Evolutionary conservation across 2,329 filamentous ascomycete species (phyloP).

Genomic region (Arthrobotrys pseudoclavata): DNA sequence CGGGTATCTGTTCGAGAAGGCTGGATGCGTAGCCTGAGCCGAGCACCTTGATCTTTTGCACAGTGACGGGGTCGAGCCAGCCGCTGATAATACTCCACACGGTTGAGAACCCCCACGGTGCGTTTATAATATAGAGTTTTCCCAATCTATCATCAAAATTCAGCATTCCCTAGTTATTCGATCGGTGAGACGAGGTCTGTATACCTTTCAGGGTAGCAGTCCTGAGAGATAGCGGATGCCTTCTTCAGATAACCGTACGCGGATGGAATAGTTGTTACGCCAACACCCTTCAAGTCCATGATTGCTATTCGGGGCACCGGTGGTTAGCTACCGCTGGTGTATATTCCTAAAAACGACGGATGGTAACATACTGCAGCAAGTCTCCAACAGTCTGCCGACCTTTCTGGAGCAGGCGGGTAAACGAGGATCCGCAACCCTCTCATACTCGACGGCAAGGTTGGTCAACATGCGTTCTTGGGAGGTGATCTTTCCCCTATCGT

Average conservation of each 20-base stretch:
- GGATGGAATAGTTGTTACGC: constrained; percentile 81
- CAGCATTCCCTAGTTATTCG: constrained; percentile 10
- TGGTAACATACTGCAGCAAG: constrained; percentile 78
- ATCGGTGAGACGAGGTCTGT: background rate
- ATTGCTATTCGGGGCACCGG: constrained; percentile 70
- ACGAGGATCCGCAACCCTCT: constrained; percentile 92
- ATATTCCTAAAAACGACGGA: background rate
- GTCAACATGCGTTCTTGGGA: constrained; percentile 92
- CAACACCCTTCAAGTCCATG: constrained; percentile 97
- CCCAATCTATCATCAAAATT: constrained; percentile 72
- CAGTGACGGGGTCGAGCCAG: constrained; percentile 96
- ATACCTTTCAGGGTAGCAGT: constrained; percentile 95
- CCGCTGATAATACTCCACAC: constrained; percentile 90
- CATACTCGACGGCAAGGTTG: constrained; percentile 97
- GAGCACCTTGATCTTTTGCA: constrained; percentile 90
- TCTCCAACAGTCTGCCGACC: constrained; percentile 89
- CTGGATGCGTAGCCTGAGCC: constrained; percentile 85
- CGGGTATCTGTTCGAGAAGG: constrained; percentile 84
- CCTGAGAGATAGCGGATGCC: constrained; percentile 91
- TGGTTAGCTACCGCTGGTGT: background rate
- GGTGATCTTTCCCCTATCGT: constrained; percentile 77
- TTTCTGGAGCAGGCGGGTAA: constrained; percentile 96
- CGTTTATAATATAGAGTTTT: constrained; percentile 97
- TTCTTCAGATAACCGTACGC: constrained; percentile 90
- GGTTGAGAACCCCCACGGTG: constrained; percentile 91